Evolutionary conservation across 495 filamentous ascomycete genomes (phyloP).

Genomic region (Hypomontagnella monticulosa): DNA sequence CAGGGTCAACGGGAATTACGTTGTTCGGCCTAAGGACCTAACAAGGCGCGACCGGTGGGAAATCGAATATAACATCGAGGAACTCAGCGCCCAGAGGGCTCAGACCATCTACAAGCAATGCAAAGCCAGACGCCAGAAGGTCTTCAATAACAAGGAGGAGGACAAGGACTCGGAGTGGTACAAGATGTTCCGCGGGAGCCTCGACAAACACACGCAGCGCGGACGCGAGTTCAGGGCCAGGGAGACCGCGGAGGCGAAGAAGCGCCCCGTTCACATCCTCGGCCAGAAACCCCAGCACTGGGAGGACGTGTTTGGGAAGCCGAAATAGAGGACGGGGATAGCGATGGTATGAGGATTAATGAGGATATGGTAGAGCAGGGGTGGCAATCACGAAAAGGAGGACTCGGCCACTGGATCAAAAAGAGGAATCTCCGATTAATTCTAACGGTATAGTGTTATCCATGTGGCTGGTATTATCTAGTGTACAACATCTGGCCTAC

Average conservation of each 20-base stretch:
- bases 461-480: background rate
- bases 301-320: slow-evolving; percentile 44
- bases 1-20: slow-evolving; percentile 72
- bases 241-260: slow-evolving; percentile 31
- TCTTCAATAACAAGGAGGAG: slow-evolving; percentile 34
- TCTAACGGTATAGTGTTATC: too few species aligned
- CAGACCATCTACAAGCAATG: slow-evolving; percentile 60
- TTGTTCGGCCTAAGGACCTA: slow-evolving; percentile 68
- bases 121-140: slow-evolving; percentile 61
- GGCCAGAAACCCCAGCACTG: slow-evolving; percentile 39
- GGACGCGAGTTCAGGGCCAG: slow-evolving; percentile 43
- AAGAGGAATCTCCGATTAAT: too few species aligned
- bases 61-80: slow-evolving; percentile 77
- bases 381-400: too few species aligned
- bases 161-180: slow-evolving; percentile 54
- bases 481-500: slow-evolving; percentile 24
- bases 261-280: slow-evolving; percentile 46
- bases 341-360: background rate
- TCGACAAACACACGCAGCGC: slow-evolving; percentile 37
- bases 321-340: background rate
- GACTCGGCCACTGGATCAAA: too few species aligned
- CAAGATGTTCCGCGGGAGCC: slow-evolving; percentile 48
- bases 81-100: slow-evolving; percentile 55
- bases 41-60: slow-evolving; percentile 61
- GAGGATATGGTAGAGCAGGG: too few species aligned